Evolutionary conservation across 2,329 filamentous ascomycete species (phyloP), one percentile per base, ranked within the genome.

Genomic region (Arthroderma sp.): DNA sequence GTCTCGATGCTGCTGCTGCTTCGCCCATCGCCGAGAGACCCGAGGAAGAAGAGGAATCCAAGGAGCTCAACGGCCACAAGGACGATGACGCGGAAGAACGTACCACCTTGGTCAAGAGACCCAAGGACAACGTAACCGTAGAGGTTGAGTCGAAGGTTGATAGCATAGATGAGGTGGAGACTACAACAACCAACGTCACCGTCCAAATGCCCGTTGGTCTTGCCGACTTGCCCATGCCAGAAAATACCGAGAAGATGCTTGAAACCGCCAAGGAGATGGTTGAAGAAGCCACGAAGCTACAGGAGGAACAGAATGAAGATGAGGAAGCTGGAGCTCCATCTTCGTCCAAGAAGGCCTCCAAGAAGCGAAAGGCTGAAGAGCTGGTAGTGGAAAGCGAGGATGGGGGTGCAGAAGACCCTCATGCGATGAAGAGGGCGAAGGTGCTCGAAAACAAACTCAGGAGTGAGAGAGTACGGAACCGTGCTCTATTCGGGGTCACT

Each of bases 201-300:
- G 77, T 93, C 9, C 86, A 93, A 62, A 78, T 93, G 67, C 87
- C 90, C 2, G 78, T 82, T 8, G 81, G 79, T 56, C 76, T 79
- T 49, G 76, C 82, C 0, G 82, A 88, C 60, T 78, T 90, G 7
- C 85, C 87, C 0, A 81, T 84, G 11, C 83, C 88, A 0, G 86
- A 90, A 62, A 87, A 93, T 65, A 85, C 90, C 1, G 80, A 86
- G 58, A 81, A 84, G 57, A 90, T 96, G 86, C 85, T 97, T 59
- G 84, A 84, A 28, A 84, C 88, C 66, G 93, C 93, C 33, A 89
- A 86, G 74, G 82, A 85, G 63, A 95, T 96, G 88, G 91, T 96
- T 4, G 81, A 86, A 61, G 83, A 83, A 62, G 84, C 84, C 33
- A 77, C 84, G 57, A 76, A 74, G 62, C 66, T 68, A 60, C 77